Percentiles rank a stretch among this genome's conserved stretches.
phyloP scores from a whole-genome alignment of 2,329 filamentous ascomycete species.

The Neopestalotiopsis clavispora region DNA sequence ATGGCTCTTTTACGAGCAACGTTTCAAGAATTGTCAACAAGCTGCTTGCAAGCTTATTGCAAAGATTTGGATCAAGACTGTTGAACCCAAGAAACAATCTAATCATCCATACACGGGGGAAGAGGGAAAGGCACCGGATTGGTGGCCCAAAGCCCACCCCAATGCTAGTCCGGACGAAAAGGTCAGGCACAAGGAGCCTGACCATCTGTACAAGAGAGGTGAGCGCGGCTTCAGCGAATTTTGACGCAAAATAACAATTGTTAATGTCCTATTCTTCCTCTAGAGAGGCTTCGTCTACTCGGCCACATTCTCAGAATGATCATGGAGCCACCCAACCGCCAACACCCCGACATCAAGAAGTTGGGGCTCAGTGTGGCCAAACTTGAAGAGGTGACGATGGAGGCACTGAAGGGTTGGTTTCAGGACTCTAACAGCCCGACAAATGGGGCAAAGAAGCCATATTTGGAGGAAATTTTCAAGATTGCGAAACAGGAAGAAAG shows the following conservation, averaged over 20 bases:
- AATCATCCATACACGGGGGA: constrained; percentile 74
- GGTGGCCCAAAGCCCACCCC: constrained; percentile 66
- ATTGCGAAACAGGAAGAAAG: constrained; percentile 62
- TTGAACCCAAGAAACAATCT: constrained; percentile 79
- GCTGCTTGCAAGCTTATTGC: constrained; percentile 73
- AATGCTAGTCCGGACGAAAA: constrained; percentile 54
- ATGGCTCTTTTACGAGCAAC: constrained; percentile 63
- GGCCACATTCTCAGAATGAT: constrained; percentile 66
- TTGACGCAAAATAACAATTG: not conserved
- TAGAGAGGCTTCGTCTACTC: constrained; percentile 64
- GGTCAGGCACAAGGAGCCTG: constrained; percentile 73
- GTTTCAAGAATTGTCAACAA: constrained; percentile 72
- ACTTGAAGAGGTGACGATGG: constrained; percentile 62
- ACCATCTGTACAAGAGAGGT: constrained; percentile 74
- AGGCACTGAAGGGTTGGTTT: constrained; percentile 64
- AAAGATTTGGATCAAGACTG: constrained; percentile 76
- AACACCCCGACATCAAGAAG: constrained; percentile 58
- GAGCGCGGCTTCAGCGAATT: constrained; percentile 25
- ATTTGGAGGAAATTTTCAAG: constrained; percentile 65
- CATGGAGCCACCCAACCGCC: constrained; percentile 52
- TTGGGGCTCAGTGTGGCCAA: constrained; percentile 58
- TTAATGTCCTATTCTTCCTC: constrained; percentile 12
- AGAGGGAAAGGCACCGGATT: constrained; percentile 65
- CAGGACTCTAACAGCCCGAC: constrained; percentile 56
- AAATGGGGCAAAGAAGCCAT: constrained; percentile 60